phyloP scores from a whole-genome alignment of 2,329 filamentous ascomycete species.

The Exophiala sideris region DNA sequence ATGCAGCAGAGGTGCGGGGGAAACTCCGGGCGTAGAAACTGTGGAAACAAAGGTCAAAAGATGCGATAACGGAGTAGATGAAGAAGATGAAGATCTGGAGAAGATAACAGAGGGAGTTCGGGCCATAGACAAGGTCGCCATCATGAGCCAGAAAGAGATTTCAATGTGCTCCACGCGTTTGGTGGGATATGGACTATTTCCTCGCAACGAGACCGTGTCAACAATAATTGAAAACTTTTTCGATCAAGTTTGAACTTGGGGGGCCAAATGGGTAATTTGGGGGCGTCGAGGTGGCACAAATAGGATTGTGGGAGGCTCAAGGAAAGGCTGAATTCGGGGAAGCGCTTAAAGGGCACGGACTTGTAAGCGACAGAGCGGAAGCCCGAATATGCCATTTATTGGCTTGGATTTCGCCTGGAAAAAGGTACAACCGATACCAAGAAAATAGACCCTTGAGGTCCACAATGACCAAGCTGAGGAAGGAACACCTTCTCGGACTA shows the following conservation, averaged over 20 bases:
- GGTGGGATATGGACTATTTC: too few species aligned
- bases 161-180: background rate
- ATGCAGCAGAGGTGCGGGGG: slow-evolving; percentile 20
- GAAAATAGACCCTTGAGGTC: too few species aligned
- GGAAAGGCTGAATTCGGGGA: too few species aligned
- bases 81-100: slow-evolving; percentile 5
- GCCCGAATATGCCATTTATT: background rate
- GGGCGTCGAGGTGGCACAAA: too few species aligned
- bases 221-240: too few species aligned
- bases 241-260: too few species aligned
- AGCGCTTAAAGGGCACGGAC: background rate
- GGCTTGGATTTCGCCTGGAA: background rate
- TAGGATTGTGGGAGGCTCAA: too few species aligned
- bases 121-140: background rate
- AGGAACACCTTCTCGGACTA: too few species aligned
- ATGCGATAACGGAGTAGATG: slow-evolving; percentile 18
- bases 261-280: too few species aligned
- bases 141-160: background rate
- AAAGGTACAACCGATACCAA: background rate
- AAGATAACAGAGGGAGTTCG: slow-evolving; percentile 1
- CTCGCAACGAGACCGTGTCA: too few species aligned
- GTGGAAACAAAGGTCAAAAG: slow-evolving; percentile 5
- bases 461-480: too few species aligned
- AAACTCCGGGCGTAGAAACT: slow-evolving; percentile 4
- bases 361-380: background rate